Base-by-base conservation (phyloP, 345 rosid species). In the Geranium rotundifolium region DNA sequence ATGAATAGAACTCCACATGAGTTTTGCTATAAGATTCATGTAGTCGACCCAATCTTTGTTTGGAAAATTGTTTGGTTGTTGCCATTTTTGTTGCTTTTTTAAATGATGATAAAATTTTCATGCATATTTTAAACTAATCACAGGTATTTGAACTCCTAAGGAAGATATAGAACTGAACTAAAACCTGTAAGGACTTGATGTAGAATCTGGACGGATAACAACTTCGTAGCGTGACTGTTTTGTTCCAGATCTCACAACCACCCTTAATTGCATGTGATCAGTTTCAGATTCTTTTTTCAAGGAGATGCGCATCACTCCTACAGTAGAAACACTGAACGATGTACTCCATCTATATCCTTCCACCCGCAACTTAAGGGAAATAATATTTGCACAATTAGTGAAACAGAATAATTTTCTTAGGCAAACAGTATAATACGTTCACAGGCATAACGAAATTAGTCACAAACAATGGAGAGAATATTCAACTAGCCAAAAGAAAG, bases 181-280 rank as follows among this genome's bases (percentile, higher is more conserved):
- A 46, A 65, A 93, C 99, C 99, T 93, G 90, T 93, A 93, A 68
- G 96, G 96, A 69, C 96, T 82, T 62, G 90, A 87, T 57, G 73
- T 72, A 46, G 91, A 82, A 81, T 87, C 76, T 16, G 86, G 90
- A 71, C 96, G 90, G 79, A 93, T 82, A 70, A 93, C 74, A 70
- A 93, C 95, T 86, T 93, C 99, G 31, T 80, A 86, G 66, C 85
- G 91, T 23, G 99, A 93, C 72, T 74, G 77, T 73, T 88, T 90
- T 62, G 97, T 77, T 69, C 97, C 99, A 71, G 88, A 85, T 80
- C 99, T 76, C 67, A 93, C 91, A 75, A 82, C 87, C 65, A 87
- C 82, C 76, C 91, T 84, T 20, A 90, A 62, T 62, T 80, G 91
- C 75, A 81, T 71, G 58, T 72, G 79, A 72, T 74, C 81, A 17